These are phyloP conservation scores for Petunia hybrid DNA, from an alignment of 305 asterid species.

Conservation along the genomic window DNA sequence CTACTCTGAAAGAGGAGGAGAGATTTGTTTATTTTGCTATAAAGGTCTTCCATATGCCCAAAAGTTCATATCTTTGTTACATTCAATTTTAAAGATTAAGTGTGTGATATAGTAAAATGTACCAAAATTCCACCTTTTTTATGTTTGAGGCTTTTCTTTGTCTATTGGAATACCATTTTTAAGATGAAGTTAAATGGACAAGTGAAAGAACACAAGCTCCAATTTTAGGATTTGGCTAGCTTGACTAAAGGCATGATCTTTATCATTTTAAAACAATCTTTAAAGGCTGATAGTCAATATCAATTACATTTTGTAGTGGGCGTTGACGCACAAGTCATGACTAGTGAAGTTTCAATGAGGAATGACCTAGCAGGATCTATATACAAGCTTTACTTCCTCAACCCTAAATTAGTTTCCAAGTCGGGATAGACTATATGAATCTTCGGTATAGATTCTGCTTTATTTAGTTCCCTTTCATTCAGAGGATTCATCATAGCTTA, in stretches of 20 bases:
- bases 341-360: neutral
- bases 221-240: neutral
- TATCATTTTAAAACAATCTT: neutral
- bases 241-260: neutral
- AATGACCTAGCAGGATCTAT: neutral
- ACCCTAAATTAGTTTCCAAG: neutral
- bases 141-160: neutral
- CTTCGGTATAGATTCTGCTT: neutral
- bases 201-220: neutral
- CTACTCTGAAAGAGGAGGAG: too few species aligned
- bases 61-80: neutral
- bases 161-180: neutral
- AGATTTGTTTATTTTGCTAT: too few species aligned
- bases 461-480: neutral
- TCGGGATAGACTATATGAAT: neutral
- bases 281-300: neutral
- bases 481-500: neutral
- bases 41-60: neutral
- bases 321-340: neutral
- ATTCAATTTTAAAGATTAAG: neutral
- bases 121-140: neutral
- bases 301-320: neutral
- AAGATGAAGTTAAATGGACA: neutral
- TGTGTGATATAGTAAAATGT: neutral
- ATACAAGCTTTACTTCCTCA: neutral